These are phyloP conservation scores for Cryphonectria nitschkei DNA, from an alignment of 2,329 filamentous ascomycete genomes.

Conservation along the genomic window DNA sequence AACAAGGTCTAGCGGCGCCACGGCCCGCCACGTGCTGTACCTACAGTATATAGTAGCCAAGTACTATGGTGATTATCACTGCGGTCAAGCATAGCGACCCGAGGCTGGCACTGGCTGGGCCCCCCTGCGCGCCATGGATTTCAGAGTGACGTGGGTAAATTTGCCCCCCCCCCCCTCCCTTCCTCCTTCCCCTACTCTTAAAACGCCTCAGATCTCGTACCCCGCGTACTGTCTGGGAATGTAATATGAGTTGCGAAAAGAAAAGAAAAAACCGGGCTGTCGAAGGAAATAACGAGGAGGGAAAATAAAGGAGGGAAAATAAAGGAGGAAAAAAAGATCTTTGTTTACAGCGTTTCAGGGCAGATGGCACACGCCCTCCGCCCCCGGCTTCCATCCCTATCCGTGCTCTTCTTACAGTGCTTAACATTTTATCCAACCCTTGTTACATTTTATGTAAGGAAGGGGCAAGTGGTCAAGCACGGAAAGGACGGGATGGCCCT, in stretches of 20 bases:
- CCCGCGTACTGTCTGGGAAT: not conserved
- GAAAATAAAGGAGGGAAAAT: not conserved
- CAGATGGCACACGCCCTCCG: not conserved
- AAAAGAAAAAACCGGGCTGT: not conserved
- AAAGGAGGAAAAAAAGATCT: not conserved
- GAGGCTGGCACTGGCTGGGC: not conserved
- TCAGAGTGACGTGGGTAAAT: not conserved
- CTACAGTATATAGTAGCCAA: not conserved
- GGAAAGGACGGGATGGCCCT: not conserved
- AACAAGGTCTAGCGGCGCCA: not conserved
- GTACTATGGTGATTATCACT: not conserved
- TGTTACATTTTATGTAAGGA: not conserved
- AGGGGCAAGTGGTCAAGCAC: not conserved
- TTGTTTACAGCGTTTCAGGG: conserved; percentile 6
- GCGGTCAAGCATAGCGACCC: not conserved
- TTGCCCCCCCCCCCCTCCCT: not conserved
- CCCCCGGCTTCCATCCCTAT: not conserved
- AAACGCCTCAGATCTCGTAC: not conserved
- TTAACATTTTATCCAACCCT: not conserved
- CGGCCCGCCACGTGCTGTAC: conserved; percentile 5
- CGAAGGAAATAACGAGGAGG: not conserved
- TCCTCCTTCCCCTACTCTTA: not conserved
- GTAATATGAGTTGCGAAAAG: not conserved
- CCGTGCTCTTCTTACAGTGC: not conserved
- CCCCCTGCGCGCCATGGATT: not conserved